Percentiles rank a stretch among this genome's conserved stretches.
Evolutionary conservation across 2,329 filamentous ascomycete species (phyloP).

Genomic region (Ophiocordyceps australis): DNA sequence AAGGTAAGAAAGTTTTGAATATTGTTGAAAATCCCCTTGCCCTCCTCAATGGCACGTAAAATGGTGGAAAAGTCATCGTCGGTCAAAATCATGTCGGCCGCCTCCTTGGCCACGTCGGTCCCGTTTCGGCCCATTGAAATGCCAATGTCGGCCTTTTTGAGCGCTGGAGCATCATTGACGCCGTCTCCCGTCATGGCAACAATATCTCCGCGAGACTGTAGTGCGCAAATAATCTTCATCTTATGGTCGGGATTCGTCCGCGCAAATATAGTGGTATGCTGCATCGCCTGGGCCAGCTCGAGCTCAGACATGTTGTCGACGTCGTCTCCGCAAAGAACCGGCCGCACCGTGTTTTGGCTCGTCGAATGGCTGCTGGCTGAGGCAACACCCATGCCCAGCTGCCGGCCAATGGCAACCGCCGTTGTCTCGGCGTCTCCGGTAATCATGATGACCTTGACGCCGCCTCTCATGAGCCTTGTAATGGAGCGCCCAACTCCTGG

Average conservation of each 20-base stretch:
- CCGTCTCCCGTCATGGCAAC: slow-evolving; percentile 98
- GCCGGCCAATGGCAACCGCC: slow-evolving; percentile 80
- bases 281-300: slow-evolving; percentile 70
- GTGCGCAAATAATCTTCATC: slow-evolving; percentile 83
- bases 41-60: slow-evolving; percentile 88
- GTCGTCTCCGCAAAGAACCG: slow-evolving; percentile 76
- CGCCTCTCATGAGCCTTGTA: slow-evolving; percentile 74
- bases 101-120: slow-evolving; percentile 93
- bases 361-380: slow-evolving; percentile 28
- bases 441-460: slow-evolving; percentile 97
- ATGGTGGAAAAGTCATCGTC: slow-evolving; percentile 88
- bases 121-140: slow-evolving; percentile 92
- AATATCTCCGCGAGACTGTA: slow-evolving; percentile 86
- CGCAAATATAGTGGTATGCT: slow-evolving; percentile 84
- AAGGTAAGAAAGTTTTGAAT: slow-evolving; percentile 99
- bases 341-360: slow-evolving; percentile 41
- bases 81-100: slow-evolving; percentile 82
- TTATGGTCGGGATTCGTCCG: slow-evolving; percentile 96
- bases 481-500: slow-evolving; percentile 84
- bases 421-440: slow-evolving; percentile 94
- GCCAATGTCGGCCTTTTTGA: slow-evolving; percentile 95
- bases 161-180: slow-evolving; percentile 88
- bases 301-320: slow-evolving; percentile 82
- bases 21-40: slow-evolving; percentile 98
- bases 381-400: slow-evolving; percentile 81